Evolutionary conservation across 768 basidiomycete genomes (phyloP).

Genomic region (Tulasnella sp.): DNA sequence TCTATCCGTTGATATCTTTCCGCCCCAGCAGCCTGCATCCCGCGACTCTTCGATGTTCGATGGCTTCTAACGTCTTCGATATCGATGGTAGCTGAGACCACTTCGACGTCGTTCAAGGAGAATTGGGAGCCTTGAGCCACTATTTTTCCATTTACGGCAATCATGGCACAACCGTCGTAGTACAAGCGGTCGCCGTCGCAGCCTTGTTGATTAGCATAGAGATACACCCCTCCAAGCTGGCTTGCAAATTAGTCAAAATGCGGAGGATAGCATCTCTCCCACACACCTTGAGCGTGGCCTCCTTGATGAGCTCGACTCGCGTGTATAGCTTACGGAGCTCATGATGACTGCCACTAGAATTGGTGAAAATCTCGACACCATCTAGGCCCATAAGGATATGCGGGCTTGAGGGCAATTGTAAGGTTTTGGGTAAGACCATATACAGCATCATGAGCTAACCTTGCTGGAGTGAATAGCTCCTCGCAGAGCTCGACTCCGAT

Average conservation of each 20-base stretch:
- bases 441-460: conserved; percentile 42
- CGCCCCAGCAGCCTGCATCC: conserved; percentile 77
- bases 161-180: conserved; percentile 96
- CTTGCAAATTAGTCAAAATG: not conserved
- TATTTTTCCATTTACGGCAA: conserved; percentile 86
- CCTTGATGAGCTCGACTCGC: conserved; percentile 90
- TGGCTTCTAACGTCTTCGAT: conserved; percentile 95
- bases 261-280: not conserved
- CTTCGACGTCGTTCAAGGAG: conserved; percentile 91
- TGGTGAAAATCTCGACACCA: conserved; percentile 98
- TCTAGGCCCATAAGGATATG: conserved; percentile 98
- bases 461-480: conserved; percentile 92
- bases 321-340: conserved; percentile 93
- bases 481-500: conserved; percentile 97
- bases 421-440: not conserved
- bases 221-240: conserved; percentile 90
- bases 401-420: conserved; percentile 47
- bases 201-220: conserved; percentile 98
- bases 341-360: conserved; percentile 97
- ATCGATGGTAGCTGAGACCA: conserved; percentile 90
- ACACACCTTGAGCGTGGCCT: conserved; percentile 84
- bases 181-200: conserved; percentile 97
- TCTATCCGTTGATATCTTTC: conserved; percentile 76
- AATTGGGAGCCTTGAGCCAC: conserved; percentile 96
- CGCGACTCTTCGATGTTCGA: conserved; percentile 71